A percentile compares a stretch with the other conserved stretches of the same genome.
Evolutionary conservation across 805 yeast species (phyloP).

Genomic region (Yueomyces sinensis): DNA sequence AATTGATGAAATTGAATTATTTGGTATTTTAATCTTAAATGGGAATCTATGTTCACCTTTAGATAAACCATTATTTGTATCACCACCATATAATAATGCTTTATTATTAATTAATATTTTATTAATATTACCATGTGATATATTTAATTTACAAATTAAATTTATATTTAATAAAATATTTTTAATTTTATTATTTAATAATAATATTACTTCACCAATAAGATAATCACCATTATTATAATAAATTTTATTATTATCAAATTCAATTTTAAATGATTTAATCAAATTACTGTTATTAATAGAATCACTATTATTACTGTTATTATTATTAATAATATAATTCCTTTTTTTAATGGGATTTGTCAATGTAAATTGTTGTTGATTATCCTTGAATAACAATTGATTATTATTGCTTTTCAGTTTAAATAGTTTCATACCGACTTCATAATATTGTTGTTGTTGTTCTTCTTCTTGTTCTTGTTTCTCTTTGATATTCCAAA

Average conservation of each 20-base stretch:
- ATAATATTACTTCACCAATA: slow-evolving; percentile 47
- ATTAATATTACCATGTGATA: slow-evolving; percentile 35
- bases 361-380: too few relatives aligned
- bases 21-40: slow-evolving; percentile 72
- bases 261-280: slow-evolving; percentile 53
- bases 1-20: slow-evolving; percentile 58
- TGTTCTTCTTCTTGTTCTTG: too few relatives aligned
- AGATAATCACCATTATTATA: slow-evolving; percentile 76
- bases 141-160: slow-evolving; percentile 42
- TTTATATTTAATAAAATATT: slow-evolving; percentile 38
- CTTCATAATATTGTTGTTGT: too few relatives aligned
- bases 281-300: slow-evolving; percentile 11
- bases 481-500: too few relatives aligned
- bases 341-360: too few relatives aligned
- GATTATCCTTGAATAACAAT: too few relatives aligned
- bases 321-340: too few relatives aligned
- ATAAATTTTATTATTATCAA: slow-evolving; percentile 62
- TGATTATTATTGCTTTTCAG: too few relatives aligned
- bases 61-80: slow-evolving; percentile 35
- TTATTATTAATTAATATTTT: slow-evolving; percentile 45
- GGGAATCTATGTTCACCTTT: slow-evolving; percentile 85
- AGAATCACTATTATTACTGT: background rate
- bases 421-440: too few relatives aligned
- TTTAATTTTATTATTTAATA: slow-evolving; percentile 40
- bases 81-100: slow-evolving; percentile 42